Base-by-base conservation (phyloP, 2,329 filamentous ascomycete species). In the Fusarium brachygibbosum region DNA sequence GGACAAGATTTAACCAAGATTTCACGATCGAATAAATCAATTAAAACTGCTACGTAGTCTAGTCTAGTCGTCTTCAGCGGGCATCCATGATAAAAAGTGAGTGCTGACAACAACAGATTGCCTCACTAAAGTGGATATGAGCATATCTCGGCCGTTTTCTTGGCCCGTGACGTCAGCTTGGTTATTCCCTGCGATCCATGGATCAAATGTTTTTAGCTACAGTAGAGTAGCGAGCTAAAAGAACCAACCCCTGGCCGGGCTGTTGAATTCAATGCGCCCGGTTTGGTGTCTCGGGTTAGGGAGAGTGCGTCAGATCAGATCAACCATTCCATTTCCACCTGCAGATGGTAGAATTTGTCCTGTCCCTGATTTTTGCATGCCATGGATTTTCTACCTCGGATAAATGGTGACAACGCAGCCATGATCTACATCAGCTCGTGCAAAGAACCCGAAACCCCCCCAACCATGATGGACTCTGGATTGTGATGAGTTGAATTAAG, bases 111-210 rank as follows among this genome's bases (percentile, higher is more conserved):
- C 45, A 17, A 31, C 37, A 63, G 60, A 57, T 63, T 68, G 46
- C 53, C 44, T 65, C 48, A 51, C 61, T 35, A 44, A 23, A 25
- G 31, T 46, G 40, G 46, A 61, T 55, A 58, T 50, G 51, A 67
- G 29, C 49, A 49, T 37, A 62, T 55, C 31, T 66, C 52, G 48
- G 54, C 40, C 56, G 34, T 59, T 64, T 58, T 57, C 62, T 57
- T 57, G 19, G 61, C 29, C 23, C 35, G 54, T 74, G 72, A 74
- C 72, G 72, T 74, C 72, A 74, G 63, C 19, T 46, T 48, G 54
- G n/a, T 46, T 52, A 61, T 37, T 31, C 59, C 59, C 34, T 63
- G 58, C 48, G n/a, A n/a, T n/a, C n/a, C n/a, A n/a, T n/a, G n/a
- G 48, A 35, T 52, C 44, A 31, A 58, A 41, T 45, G 32, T 60